Percentiles rank a stretch among this genome's conserved stretches.
phyloP scores from a whole-genome alignment of 2,329 filamentous ascomycete species.

The Aspergillus flavus region DNA sequence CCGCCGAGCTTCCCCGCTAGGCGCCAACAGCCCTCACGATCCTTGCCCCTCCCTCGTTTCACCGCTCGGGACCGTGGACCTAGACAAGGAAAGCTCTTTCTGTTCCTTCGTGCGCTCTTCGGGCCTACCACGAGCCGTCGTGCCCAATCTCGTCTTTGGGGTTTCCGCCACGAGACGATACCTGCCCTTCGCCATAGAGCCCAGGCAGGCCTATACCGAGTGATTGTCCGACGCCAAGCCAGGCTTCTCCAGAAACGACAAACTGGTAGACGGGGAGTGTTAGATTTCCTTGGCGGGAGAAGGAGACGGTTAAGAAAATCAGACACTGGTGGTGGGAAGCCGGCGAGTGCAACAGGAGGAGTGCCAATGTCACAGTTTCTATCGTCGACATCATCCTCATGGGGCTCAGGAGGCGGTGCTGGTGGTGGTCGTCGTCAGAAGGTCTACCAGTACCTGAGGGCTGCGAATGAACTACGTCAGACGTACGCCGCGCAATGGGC shows the following conservation, averaged over 20 bases:
- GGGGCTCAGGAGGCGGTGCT: constrained; percentile 28
- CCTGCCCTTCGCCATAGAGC: constrained; percentile 70
- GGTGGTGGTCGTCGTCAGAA: constrained; percentile 71
- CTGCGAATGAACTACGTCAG: constrained; percentile 72
- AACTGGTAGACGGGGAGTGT: constrained; percentile 24
- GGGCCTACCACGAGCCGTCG: constrained; percentile 67
- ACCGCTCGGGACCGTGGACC: constrained; percentile 21
- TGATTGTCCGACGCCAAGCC: constrained; percentile 67
- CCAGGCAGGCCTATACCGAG: constrained; percentile 76
- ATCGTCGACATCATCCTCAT: constrained; percentile 28
- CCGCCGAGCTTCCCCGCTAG: constrained; percentile 21
- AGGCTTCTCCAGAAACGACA: constrained; percentile 53
- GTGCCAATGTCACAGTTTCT: constrained; percentile 30
- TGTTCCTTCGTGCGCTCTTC: constrained; percentile 62
- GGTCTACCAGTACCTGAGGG: constrained; percentile 72
- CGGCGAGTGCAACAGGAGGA: constrained; percentile 18
- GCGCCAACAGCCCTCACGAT: constrained; percentile 18
- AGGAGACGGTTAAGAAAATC: constrained; percentile 23
- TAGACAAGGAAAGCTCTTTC: constrained; percentile 28
- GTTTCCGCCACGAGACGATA: constrained; percentile 74
- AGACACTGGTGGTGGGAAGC: constrained; percentile 21
- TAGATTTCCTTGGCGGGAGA: constrained; percentile 29
- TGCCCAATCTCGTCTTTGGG: constrained; percentile 67
- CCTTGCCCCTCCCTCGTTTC: constrained; percentile 19
- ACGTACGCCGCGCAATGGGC: constrained; percentile 62